phyloP scores from a whole-genome alignment of 2,329 filamentous ascomycete species.

The Paradendryphiella salina region DNA sequence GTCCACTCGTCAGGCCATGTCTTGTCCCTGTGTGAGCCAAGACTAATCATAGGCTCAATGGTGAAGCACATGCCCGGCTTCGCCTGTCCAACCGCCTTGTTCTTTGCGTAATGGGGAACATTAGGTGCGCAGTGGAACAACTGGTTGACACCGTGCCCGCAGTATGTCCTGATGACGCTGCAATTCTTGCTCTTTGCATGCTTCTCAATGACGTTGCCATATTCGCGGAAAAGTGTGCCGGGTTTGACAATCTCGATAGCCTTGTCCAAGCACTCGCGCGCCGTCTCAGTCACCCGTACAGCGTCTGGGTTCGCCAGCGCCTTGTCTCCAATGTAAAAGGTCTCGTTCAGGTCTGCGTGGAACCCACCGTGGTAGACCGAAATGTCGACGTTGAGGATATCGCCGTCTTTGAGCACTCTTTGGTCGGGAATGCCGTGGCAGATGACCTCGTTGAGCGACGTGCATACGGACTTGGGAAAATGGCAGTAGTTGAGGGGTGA shows the following conservation, averaged over 20 bases:
- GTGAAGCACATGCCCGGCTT: conserved; percentile 99
- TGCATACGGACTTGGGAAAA: conserved; percentile 98
- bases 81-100: conserved; percentile 92
- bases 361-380: conserved; percentile 93
- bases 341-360: conserved; percentile 97
- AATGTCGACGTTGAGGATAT: conserved; percentile 97
- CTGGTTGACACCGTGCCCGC: conserved; percentile 91
- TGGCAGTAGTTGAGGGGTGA: conserved; percentile 93
- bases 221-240: conserved; percentile 87
- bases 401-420: conserved; percentile 81
- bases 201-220: conserved; percentile 94
- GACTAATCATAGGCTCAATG: conserved; percentile 96
- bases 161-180: conserved; percentile 93
- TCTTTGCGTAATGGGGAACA: conserved; percentile 96
- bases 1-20: conserved; percentile 99
- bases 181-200: conserved; percentile 83
- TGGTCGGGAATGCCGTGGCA: conserved; percentile 98
- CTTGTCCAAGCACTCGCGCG: conserved; percentile 86
- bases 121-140: conserved; percentile 94
- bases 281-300: conserved; percentile 86
- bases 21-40: conserved; percentile 87
- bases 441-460: conserved; percentile 94
- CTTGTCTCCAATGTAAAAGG: conserved; percentile 94
- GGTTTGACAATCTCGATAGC: conserved; percentile 92
- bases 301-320: conserved; percentile 81